phyloP scores from a whole-genome alignment of 2,329 filamentous ascomycete species.

The Paecilomyces variotii region DNA sequence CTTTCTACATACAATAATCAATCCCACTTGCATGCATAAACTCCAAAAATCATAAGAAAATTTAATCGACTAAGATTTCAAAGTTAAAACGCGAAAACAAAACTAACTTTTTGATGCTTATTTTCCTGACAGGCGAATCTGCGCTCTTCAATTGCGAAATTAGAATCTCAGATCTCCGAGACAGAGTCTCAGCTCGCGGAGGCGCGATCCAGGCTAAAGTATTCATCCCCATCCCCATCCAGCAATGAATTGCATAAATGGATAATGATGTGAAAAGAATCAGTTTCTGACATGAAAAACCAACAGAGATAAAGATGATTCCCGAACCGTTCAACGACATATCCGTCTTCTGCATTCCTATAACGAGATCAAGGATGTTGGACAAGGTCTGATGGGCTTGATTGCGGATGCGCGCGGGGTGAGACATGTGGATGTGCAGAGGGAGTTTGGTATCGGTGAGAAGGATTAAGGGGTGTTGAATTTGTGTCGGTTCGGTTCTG shows the following conservation, averaged over 20 bases:
- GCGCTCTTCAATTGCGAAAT: conserved; percentile 20
- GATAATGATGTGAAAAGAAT: background rate
- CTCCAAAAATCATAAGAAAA: no score
- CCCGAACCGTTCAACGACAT: conserved; percentile 51
- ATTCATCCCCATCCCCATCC: conserved; percentile 4
- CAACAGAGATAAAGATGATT: conserved; percentile 35
- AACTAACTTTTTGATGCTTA: no score
- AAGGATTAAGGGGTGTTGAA: conserved; percentile 21
- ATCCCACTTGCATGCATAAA: no score
- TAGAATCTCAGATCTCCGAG: conserved; percentile 41
- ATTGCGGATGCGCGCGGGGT: conserved; percentile 58
- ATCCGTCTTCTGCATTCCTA: conserved; percentile 60
- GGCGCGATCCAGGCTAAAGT: conserved; percentile 28
- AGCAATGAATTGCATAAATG: conserved; percentile 1
- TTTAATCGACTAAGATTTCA: conserved; percentile 8
- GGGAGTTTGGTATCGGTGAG: conserved; percentile 31
- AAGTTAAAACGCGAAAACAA: no score
- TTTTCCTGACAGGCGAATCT: conserved; percentile 12
- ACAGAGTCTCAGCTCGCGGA: conserved; percentile 27
- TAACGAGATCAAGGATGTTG: conserved; percentile 64
- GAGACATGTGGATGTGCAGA: conserved; percentile 38
- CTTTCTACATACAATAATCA: no score
- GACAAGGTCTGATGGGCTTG: conserved; percentile 57
- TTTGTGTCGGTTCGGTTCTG: background rate
- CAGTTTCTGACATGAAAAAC: background rate